Conservation (phyloP, 148 eudicot species). For the Vaccinium corymbosum region DNA sequence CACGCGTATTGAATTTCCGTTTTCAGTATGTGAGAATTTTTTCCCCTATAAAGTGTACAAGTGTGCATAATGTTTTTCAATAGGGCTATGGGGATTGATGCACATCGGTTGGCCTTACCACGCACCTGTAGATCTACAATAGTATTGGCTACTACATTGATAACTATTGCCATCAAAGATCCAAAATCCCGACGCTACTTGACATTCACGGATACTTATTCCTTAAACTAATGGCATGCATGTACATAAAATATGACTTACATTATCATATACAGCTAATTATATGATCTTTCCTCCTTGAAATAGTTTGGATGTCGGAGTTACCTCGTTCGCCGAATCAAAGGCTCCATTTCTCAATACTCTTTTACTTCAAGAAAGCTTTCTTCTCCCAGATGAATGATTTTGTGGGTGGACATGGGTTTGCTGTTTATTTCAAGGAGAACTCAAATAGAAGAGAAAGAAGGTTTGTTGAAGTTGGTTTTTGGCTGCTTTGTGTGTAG, state of each 20-base stretch:
- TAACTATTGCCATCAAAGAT: neutral
- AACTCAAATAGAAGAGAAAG: neutral
- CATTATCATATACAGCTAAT: neutral
- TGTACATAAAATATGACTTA: neutral
- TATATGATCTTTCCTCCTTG: neutral
- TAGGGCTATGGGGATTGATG: neutral
- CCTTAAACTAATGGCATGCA: neutral
- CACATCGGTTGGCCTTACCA: neutral
- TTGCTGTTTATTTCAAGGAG: conserved; percentile 1
- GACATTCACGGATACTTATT: neutral
- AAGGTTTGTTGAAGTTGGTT: neutral
- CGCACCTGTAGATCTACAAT: neutral
- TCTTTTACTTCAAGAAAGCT: neutral
- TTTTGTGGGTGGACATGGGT: neutral
- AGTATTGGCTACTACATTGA: neutral
- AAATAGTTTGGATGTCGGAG: neutral
- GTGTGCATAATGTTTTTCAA: neutral
- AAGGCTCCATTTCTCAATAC: neutral
- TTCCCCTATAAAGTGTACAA: neutral
- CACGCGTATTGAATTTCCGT: neutral
- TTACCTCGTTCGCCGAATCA: neutral
- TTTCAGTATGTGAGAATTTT: neutral
- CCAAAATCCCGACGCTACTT: neutral
- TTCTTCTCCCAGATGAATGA: neutral
- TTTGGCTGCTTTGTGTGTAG: neutral